Percentiles rank a stretch among this genome's conserved stretches.
These are phyloP conservation scores for Trypanosoma avium DNA, from an alignment of 208 protist genomes.

Conservation along the genomic window DNA sequence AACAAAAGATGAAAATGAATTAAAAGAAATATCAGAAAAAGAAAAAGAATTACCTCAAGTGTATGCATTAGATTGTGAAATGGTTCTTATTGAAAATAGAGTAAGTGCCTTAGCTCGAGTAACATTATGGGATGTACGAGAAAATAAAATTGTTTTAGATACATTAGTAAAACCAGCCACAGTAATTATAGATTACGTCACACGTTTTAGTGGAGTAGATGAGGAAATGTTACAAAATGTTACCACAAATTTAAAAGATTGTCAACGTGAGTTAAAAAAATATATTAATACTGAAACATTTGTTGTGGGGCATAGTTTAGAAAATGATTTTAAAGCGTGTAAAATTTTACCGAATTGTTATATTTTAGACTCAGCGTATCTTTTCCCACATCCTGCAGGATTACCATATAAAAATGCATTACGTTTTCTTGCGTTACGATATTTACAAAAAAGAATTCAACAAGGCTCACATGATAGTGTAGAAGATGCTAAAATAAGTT, in stretches of 20 bases:
- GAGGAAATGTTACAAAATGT: constrained; percentile 68
- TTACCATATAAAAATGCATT: constrained; percentile 84
- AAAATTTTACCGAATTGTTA: constrained; percentile 77
- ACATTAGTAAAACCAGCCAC: constrained; percentile 75
- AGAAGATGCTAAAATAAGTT: constrained; percentile 79
- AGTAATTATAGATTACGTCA: constrained; percentile 88
- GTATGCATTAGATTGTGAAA: constrained; percentile 91
- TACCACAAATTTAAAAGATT: constrained; percentile 67
- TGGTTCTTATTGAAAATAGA: constrained; percentile 67
- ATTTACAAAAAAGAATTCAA: constrained; percentile 84
- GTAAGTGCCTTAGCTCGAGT: constrained; percentile 80
- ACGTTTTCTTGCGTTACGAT: constrained; percentile 74
- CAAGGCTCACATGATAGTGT: constrained; percentile 81
- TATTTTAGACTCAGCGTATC: constrained; percentile 87
- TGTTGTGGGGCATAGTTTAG: constrained; percentile 91
- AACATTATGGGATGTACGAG: constrained; percentile 76
- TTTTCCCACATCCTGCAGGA: constrained; percentile 89
- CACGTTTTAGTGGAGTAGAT: constrained; percentile 90
- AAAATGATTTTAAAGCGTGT: constrained; percentile 94
- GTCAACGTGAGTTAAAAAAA: constrained; percentile 55
- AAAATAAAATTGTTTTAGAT: constrained; percentile 72
- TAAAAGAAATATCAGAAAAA: background rate
- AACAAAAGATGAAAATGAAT: background rate
- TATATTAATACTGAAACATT: constrained; percentile 78
- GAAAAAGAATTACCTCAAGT: constrained; percentile 28